phyloP scores from a whole-genome alignment of 768 basidiomycete species.

The Tricholoma sp. region DNA sequence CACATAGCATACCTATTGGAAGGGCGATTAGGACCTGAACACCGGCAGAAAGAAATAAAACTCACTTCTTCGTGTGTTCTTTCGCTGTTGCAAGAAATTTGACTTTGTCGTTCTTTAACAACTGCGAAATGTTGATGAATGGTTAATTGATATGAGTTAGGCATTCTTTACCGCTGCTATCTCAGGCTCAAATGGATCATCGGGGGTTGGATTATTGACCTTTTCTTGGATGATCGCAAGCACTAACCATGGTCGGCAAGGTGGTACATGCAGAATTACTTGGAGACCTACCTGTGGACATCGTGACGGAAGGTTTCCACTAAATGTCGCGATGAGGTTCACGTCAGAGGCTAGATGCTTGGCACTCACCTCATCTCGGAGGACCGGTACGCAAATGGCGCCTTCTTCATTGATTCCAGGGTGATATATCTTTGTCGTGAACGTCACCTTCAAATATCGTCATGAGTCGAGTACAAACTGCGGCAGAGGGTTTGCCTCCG shows the following conservation, averaged over 20 bases:
- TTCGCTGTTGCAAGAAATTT: constrained; percentile 76
- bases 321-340: constrained; percentile 22
- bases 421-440: constrained; percentile 85
- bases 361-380: constrained; percentile 70
- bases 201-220: constrained; percentile 80
- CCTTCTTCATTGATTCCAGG: constrained; percentile 90
- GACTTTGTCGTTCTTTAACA: constrained; percentile 69
- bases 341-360: neutral
- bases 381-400: constrained; percentile 75
- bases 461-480: constrained; percentile 8
- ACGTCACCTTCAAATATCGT: constrained; percentile 55
- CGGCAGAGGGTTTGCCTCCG: constrained; percentile 12
- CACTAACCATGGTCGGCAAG: constrained; percentile 36
- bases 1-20: constrained; percentile 23
- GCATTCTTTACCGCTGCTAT: constrained; percentile 64
- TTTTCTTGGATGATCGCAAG: constrained; percentile 77
- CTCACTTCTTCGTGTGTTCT: constrained; percentile 82
- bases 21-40: constrained; percentile 4
- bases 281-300: constrained; percentile 54
- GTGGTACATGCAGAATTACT: neutral
- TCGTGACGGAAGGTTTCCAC: constrained; percentile 83
- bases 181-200: constrained; percentile 86
- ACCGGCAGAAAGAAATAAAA: neutral
- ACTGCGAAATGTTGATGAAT: constrained; percentile 30
- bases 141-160: neutral